Evolutionary conservation across 345 rosid species (phyloP).

Genomic region (Eutrema yunnanense): DNA sequence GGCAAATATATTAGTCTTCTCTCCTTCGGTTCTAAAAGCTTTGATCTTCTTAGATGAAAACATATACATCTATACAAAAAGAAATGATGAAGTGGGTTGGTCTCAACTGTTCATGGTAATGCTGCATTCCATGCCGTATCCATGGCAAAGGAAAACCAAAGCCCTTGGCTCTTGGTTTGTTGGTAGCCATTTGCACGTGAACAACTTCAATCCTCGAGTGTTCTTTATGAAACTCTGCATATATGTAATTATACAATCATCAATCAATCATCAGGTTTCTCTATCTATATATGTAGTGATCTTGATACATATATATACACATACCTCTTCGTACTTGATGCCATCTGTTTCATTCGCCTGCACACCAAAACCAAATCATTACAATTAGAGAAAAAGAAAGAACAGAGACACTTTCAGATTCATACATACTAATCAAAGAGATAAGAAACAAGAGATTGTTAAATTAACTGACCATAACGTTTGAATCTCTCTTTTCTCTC

Average conservation of each 20-base stretch:
- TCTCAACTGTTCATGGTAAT: conserved; percentile 73
- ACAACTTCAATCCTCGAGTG: conserved; percentile 60
- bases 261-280: background rate
- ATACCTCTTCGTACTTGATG: conserved; percentile 24
- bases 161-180: conserved; percentile 49
- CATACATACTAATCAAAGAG: background rate
- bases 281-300: background rate
- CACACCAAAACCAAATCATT: conserved; percentile 3
- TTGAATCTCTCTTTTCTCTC: background rate
- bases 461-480: conserved; percentile 12
- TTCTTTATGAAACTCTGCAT: conserved; percentile 51
- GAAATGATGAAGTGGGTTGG: background rate
- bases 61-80: background rate
- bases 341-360: conserved; percentile 13
- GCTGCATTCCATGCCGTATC: conserved; percentile 94
- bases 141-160: conserved; percentile 77
- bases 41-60: background rate
- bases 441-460: background rate
- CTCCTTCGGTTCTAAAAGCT: background rate
- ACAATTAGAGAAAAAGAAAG: background rate
- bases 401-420: background rate
- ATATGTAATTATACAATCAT: background rate
- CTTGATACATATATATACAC: background rate
- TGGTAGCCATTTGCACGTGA: conserved; percentile 79
- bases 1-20: background rate